These are phyloP conservation scores for Mycoemilia scoparia DNA, from an alignment of 192 early-diverging fungal genomes.

Conservation along the genomic window DNA sequence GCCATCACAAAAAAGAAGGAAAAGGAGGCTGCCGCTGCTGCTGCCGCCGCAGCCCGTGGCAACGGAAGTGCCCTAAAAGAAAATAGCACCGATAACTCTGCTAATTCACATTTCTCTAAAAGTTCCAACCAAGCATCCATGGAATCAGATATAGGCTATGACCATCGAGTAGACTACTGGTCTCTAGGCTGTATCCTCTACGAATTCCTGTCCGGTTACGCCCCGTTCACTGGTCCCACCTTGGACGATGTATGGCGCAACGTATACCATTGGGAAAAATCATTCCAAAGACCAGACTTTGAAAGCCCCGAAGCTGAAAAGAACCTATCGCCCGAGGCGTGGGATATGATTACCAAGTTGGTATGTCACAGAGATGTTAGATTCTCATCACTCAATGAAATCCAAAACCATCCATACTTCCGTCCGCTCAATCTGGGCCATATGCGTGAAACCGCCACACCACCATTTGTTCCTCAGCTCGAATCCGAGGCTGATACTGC, in stretches of 20 bases:
- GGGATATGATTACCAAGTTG: conserved; percentile 52
- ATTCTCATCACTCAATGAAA: conserved; percentile 33
- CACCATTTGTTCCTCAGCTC: conserved; percentile 60
- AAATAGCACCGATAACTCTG: too few relatives aligned
- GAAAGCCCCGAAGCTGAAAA: conserved; percentile 56
- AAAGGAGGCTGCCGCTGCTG: conserved; percentile 6
- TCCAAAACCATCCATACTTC: conserved; percentile 41
- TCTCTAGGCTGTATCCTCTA: conserved; percentile 57
- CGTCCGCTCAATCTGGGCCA: conserved; percentile 32
- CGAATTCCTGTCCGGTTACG: conserved; percentile 54
- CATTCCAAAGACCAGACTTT: conserved; percentile 64
- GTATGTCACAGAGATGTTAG: conserved; percentile 32
- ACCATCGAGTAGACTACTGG: conserved; percentile 58
- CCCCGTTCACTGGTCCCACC: conserved; percentile 48
- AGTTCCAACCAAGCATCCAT: conserved; percentile 31
- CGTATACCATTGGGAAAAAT: conserved; percentile 62
- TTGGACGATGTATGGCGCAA: conserved; percentile 69
- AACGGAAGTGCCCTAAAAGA: too few relatives aligned
- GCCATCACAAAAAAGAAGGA: conserved; percentile 24
- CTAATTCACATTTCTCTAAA: too few relatives aligned
- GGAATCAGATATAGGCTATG: conserved; percentile 47
- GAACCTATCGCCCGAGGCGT: conserved; percentile 55
- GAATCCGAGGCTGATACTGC: conserved; percentile 57
- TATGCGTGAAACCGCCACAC: conserved; percentile 37
- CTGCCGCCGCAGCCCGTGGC: conserved; percentile 1